Evolutionary conservation across 352 stramenopile species (phyloP).

Genomic region (Phytophthora melonis): DNA sequence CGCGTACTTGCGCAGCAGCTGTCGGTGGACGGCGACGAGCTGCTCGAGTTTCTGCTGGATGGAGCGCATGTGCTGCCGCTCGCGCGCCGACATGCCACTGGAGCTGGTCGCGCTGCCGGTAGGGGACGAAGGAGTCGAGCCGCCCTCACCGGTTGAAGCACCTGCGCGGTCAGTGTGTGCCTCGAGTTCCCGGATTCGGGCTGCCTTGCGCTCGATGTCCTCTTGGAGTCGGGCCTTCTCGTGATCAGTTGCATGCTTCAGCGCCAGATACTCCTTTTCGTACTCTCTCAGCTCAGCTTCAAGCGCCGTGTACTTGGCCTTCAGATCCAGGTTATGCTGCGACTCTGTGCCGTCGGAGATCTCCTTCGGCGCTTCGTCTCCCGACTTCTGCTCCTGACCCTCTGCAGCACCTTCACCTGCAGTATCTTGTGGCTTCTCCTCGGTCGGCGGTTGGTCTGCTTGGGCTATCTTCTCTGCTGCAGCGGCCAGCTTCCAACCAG

Average conservation of each 20-base stretch:
- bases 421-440: conserved; percentile 26
- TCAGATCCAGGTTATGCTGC: conserved; percentile 47
- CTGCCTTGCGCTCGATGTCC: conserved; percentile 73
- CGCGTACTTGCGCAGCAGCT: conserved; percentile 92
- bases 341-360: conserved; percentile 36
- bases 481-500: conserved; percentile 53
- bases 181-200: conserved; percentile 73
- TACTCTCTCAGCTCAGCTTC: conserved; percentile 75
- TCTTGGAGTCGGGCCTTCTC: conserved; percentile 72
- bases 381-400: conserved; percentile 28
- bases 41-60: conserved; percentile 94
- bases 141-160: conserved; percentile 37
- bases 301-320: conserved; percentile 60
- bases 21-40: conserved; percentile 90
- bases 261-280: conserved; percentile 72
- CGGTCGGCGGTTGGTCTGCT: conserved; percentile 26
- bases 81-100: conserved; percentile 79
- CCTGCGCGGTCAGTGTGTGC: conserved; percentile 56
- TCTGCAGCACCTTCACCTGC: conserved; percentile 28
- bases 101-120: conserved; percentile 29
- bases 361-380: conserved; percentile 26
- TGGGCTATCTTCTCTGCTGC: conserved; percentile 49
- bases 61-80: conserved; percentile 88
- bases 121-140: conserved; percentile 40
- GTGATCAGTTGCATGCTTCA: conserved; percentile 62